Percentiles rank a stretch among this genome's conserved stretches.
These are phyloP conservation scores for Spencermartinsiella ligniputridi DNA, from an alignment of 1,139 yeast genomes.

Conservation along the genomic window DNA sequence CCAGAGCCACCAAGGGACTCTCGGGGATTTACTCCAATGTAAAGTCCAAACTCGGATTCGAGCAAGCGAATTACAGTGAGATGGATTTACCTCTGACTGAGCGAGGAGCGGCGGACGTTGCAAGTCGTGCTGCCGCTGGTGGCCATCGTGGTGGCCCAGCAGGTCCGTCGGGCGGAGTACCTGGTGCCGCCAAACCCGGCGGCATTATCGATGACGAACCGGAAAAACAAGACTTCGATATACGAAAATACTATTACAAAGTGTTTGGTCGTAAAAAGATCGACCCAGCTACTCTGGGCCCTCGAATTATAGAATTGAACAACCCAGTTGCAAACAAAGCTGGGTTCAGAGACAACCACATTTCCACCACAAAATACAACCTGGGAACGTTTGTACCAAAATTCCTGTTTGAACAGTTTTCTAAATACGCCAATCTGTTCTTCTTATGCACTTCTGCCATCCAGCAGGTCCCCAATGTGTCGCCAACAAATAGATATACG, in stretches of 20 bases:
- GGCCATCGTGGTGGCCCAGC: constrained; percentile 15
- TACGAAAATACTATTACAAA: constrained; percentile 49
- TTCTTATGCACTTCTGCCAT: constrained; percentile 88
- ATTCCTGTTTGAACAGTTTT: constrained; percentile 91
- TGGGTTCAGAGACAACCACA: constrained; percentile 74
- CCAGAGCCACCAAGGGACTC: constrained; percentile 16
- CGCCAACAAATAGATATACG: constrained; percentile 94
- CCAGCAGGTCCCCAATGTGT: constrained; percentile 95
- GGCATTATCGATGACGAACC: constrained; percentile 19
- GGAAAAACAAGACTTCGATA: constrained; percentile 47
- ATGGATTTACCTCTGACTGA: constrained; percentile 35
- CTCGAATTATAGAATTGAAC: constrained; percentile 69
- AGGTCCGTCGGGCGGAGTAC: constrained; percentile 2
- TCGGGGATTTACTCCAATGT: constrained; percentile 28
- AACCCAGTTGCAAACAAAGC: constrained; percentile 49
- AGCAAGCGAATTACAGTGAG: constrained; percentile 28
- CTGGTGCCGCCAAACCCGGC: constrained; percentile 8
- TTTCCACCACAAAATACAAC: constrained; percentile 96
- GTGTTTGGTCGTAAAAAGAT: constrained; percentile 38
- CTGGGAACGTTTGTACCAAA: constrained; percentile 91
- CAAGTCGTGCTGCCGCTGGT: constrained; percentile 2
- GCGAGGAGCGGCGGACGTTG: constrained; percentile 14
- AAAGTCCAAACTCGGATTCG: constrained; percentile 28
- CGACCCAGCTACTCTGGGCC: constrained; percentile 41
- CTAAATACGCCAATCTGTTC: constrained; percentile 93